Percentiles rank a stretch among this genome's conserved stretches.
Conservation (phyloP, 1,139 yeast genomes). For the Meyerozyma guilliermondii region DNA sequence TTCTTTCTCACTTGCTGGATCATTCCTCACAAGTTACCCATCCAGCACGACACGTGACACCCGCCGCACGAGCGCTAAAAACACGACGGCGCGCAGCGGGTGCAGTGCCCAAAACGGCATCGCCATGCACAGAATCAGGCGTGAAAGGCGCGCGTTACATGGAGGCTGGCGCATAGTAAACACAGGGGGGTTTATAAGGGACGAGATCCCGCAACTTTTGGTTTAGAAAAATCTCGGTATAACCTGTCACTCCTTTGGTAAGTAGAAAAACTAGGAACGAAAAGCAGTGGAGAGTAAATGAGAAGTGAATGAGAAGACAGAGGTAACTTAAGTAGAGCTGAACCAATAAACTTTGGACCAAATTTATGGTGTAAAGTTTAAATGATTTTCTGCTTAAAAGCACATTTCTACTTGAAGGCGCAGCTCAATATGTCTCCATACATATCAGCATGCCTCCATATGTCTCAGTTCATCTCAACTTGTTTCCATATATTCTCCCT, state of each 20-base stretch:
- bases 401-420: no score
- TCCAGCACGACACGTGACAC: not conserved
- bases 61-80: not conserved
- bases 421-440: no score
- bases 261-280: no score
- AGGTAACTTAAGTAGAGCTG: no score
- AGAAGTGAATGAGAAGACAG: no score
- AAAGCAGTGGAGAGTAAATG: no score
- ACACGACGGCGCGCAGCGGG: constrained; percentile 1
- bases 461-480: no score
- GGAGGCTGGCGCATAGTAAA: not conserved
- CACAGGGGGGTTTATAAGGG: not conserved
- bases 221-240: constrained; percentile 2
- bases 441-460: no score
- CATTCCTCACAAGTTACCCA: not conserved
- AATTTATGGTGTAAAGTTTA: no score
- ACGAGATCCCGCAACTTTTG: not conserved
- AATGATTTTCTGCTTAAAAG: no score
- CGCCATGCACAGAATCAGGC: constrained; percentile 2
- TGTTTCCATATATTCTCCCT: no score
- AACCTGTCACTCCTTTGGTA: constrained; percentile 3
- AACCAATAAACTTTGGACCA: no score
- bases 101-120: constrained; percentile 1
- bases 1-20: not conserved
- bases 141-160: not conserved